Percentiles rank a stretch among this genome's conserved stretches.
Conservation (phyloP, 2,329 filamentous ascomycete genomes). For the Aspergillus sp. region DNA sequence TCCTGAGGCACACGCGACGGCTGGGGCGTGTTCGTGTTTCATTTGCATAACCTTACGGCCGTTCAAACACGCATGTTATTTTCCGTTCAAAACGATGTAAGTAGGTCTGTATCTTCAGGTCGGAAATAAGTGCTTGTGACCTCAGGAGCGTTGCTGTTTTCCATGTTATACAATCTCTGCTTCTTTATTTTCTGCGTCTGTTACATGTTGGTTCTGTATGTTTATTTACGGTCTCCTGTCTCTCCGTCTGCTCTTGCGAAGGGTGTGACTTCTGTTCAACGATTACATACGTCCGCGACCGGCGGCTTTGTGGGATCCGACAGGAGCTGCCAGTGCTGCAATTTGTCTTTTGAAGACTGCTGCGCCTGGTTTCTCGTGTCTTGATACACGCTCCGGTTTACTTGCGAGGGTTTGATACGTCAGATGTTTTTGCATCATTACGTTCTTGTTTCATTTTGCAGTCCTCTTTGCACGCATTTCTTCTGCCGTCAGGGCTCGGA, state of each 20-base stretch:
- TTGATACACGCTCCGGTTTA: conserved; percentile 12
- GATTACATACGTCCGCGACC: conserved; percentile 16
- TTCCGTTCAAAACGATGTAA: conserved; percentile 20
- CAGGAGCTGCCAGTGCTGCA: not conserved
- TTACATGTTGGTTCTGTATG: conserved; percentile 10
- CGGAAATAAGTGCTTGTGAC: conserved; percentile 21
- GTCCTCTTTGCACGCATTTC: not conserved
- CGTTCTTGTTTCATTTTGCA: conserved; percentile 12
- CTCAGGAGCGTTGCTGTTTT: conserved; percentile 17
- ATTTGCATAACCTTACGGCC: conserved; percentile 22
- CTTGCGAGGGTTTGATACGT: conserved; percentile 19
- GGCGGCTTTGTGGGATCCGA: conserved; percentile 9
- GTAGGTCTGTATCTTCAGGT: conserved; percentile 20
- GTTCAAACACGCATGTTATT: conserved; percentile 17
- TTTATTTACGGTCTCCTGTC: conserved; percentile 9
- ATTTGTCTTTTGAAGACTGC: not conserved
- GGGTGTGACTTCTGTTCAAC: conserved; percentile 13
- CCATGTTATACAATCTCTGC: conserved; percentile 6
- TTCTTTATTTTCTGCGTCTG: conserved; percentile 5
- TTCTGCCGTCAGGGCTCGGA: not conserved
- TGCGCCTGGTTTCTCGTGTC: not conserved
- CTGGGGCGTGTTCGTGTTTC: conserved; percentile 14
- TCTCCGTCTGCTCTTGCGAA: conserved; percentile 5
- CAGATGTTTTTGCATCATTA: conserved; percentile 13
- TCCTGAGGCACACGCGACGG: conserved; percentile 14